phyloP scores from a whole-genome alignment of 2,329 filamentous ascomycete species.

The Trichoderma afroharzianum region DNA sequence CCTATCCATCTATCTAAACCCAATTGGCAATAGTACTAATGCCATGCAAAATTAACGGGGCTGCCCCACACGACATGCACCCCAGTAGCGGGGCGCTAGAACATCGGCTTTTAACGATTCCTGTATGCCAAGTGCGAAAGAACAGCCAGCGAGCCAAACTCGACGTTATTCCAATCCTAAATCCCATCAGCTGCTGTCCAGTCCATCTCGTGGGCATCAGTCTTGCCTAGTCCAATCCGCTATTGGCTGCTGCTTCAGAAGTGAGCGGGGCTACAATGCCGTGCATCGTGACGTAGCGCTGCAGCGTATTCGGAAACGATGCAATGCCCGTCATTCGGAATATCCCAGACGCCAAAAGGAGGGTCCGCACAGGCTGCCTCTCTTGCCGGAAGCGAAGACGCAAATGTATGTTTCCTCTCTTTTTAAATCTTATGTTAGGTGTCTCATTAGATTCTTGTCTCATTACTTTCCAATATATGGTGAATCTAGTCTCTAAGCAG shows the following conservation, averaged over 20 bases:
- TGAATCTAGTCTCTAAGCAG: not conserved
- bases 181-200: not conserved
- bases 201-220: not conserved
- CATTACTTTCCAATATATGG: not conserved
- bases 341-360: constrained; percentile 21
- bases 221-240: not conserved
- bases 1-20: not conserved
- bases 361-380: constrained; percentile 23
- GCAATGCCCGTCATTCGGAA: constrained; percentile 21
- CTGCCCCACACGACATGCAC: not conserved
- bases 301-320: not conserved
- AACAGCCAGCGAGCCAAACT: not conserved
- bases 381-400: constrained; percentile 22
- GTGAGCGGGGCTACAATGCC: not conserved
- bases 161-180: not conserved
- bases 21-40: not conserved
- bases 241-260: not conserved
- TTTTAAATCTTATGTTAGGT: not conserved
- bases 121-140: not conserved
- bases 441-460: not conserved
- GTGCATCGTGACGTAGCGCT: not conserved
- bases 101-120: not conserved
- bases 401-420: constrained; percentile 18
- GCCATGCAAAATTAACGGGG: constrained; percentile 14
- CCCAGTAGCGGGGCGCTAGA: constrained; percentile 15